Percentiles rank a stretch among this genome's conserved stretches.
phyloP scores from a whole-genome alignment of 179 eudicot genomes.

The Beta lomatogona region DNA sequence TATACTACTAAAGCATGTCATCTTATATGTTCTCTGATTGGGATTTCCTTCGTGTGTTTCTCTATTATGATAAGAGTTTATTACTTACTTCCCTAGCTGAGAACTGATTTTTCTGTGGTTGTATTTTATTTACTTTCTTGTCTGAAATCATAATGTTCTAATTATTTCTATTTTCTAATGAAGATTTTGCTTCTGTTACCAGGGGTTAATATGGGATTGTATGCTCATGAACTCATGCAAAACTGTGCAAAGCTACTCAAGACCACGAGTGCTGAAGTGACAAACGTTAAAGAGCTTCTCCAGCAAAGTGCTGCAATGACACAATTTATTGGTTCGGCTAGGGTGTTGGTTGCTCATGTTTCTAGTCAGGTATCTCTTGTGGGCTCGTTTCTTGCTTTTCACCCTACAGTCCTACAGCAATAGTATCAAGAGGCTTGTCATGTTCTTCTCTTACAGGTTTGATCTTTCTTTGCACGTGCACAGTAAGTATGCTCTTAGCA shows the following conservation, averaged over 20 bases:
- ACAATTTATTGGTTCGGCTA: slow-evolving; percentile 67
- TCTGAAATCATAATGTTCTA: not conserved
- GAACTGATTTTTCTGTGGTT: not conserved
- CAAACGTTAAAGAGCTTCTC: slow-evolving; percentile 51
- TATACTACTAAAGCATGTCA: not conserved
- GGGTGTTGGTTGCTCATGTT: slow-evolving; percentile 71
- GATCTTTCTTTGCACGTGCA: not conserved
- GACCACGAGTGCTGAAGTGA: slow-evolving; percentile 31
- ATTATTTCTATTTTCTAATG: not conserved
- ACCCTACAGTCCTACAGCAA: not conserved
- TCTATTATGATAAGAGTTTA: not conserved
- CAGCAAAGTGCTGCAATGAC: slow-evolving; percentile 50
- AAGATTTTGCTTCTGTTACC: slow-evolving; percentile 20
- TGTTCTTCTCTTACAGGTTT: not conserved
- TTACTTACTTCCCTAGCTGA: not conserved
- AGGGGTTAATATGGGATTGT: slow-evolving; percentile 66
- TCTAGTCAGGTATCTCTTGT: slow-evolving; percentile 57
- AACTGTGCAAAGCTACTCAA: slow-evolving; percentile 53
- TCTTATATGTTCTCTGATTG: not conserved
- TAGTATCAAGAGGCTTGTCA: not conserved
- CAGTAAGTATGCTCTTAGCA: not conserved
- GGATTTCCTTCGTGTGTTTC: slow-evolving; percentile 10
- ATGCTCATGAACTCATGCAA: slow-evolving; percentile 64
- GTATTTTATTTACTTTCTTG: not conserved
- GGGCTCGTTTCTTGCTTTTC: not conserved